phyloP scores from a whole-genome alignment of 768 basidiomycete genomes.

The Butyriboletus loyo region DNA sequence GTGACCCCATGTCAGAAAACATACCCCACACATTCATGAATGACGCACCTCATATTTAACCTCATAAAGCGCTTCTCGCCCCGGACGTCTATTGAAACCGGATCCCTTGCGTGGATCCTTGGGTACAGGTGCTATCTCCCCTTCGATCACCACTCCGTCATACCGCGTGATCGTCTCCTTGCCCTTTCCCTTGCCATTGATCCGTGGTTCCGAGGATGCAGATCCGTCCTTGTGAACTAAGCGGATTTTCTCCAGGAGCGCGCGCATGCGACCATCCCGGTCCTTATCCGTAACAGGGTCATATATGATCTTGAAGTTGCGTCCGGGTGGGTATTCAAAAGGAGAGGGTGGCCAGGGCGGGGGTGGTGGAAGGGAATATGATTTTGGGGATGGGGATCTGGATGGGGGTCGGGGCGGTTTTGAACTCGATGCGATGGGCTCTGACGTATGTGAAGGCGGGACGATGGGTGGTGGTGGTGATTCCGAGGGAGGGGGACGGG shows the following conservation, averaged over 20 bases:
- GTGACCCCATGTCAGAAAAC: constrained; percentile 4
- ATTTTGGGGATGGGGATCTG: constrained; percentile 26
- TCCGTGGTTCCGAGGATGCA: constrained; percentile 33
- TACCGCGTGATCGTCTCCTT: constrained; percentile 54
- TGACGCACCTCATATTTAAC: constrained; percentile 55
- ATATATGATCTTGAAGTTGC: constrained; percentile 59
- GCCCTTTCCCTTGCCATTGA: constrained; percentile 63
- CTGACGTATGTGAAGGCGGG: constrained; percentile 27
- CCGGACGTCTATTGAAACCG: constrained; percentile 32
- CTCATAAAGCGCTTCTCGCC: constrained; percentile 41
- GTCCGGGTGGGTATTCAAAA: constrained; percentile 45
- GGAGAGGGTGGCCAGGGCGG: constrained; percentile 58
- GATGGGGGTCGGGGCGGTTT: constrained; percentile 10
- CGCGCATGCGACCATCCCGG: constrained; percentile 37
- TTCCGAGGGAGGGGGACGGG: constrained; percentile 18
- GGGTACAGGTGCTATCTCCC: constrained; percentile 39
- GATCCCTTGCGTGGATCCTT: constrained; percentile 55
- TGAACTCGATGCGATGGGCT: constrained; percentile 29
- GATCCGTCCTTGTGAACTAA: constrained; percentile 30
- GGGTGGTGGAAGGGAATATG: constrained; percentile 40
- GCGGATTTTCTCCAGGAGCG: constrained; percentile 42
- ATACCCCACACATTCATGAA: neutral
- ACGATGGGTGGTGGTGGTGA: constrained; percentile 17
- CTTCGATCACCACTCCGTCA: constrained; percentile 52
- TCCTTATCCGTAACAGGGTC: constrained; percentile 55